These are phyloP conservation scores for Anisodus tanguticus DNA, from an alignment of 257 asterid species.

Conservation along the genomic window DNA sequence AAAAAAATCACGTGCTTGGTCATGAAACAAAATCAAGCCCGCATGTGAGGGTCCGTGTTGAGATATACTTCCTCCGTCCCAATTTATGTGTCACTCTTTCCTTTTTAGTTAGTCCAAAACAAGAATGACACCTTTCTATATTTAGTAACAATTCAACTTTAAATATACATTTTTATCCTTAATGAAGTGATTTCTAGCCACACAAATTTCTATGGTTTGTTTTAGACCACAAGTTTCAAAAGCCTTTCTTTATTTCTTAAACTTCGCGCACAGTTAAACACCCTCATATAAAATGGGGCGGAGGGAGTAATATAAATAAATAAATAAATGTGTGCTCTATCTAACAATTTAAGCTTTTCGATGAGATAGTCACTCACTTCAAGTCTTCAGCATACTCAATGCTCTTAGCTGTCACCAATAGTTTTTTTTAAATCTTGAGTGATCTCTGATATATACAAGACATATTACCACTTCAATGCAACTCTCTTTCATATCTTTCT, in stretches of 20 bases:
- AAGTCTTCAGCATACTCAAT: background rate
- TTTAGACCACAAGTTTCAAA: too few relatives aligned
- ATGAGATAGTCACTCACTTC: background rate
- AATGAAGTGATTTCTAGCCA: too few relatives aligned
- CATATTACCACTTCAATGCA: background rate
- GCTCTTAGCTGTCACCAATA: slow-evolving; percentile 12
- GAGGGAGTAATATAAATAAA: background rate
- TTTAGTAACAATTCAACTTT: too few relatives aligned
- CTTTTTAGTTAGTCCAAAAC: too few relatives aligned
- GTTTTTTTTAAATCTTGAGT: background rate
- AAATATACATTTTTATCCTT: too few relatives aligned
- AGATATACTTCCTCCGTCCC: background rate
- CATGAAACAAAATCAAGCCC: slow-evolving; percentile 8
- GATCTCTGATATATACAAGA: background rate
- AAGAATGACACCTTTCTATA: too few relatives aligned
- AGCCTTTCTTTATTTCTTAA: too few relatives aligned
- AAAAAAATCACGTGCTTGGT: background rate
- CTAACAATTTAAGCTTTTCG: background rate
- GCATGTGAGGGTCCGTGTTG: background rate
- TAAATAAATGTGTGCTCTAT: background rate
- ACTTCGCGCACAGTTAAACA: too few relatives aligned
- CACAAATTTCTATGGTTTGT: too few relatives aligned
- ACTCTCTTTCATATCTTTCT: background rate
- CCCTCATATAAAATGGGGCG: too few relatives aligned
- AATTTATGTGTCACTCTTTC: too few relatives aligned